Evolutionary conservation across 1,284 basidiomycete genomes (phyloP).

Genomic region (Mycosarcoma mackinlayi): DNA sequence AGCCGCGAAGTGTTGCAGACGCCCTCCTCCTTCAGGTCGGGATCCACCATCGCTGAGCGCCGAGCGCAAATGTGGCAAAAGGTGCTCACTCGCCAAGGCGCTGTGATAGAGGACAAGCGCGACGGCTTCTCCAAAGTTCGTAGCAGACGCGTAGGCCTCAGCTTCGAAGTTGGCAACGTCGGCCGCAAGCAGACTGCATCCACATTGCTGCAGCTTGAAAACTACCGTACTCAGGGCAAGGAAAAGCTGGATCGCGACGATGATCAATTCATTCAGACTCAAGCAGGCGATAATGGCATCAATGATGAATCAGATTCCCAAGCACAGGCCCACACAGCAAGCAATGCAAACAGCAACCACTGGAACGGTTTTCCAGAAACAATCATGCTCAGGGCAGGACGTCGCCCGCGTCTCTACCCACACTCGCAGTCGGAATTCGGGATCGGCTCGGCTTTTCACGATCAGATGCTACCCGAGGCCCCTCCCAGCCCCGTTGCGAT

Average conservation of each 20-base stretch:
- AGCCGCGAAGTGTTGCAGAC: neutral
- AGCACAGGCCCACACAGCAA: neutral
- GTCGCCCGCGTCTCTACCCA: slow-evolving; percentile 13
- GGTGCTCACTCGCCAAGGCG: slow-evolving; percentile 32
- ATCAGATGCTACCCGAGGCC: slow-evolving; percentile 43
- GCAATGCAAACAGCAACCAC: neutral
- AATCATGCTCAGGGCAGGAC: slow-evolving; percentile 35
- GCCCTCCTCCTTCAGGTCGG: slow-evolving; percentile 1
- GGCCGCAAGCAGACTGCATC: slow-evolving; percentile 20
- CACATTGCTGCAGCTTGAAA: slow-evolving; percentile 27
- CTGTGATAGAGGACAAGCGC: slow-evolving; percentile 24
- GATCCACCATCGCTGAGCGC: slow-evolving; percentile 55
- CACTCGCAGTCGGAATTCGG: slow-evolving; percentile 43
- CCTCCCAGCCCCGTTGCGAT: slow-evolving; percentile 64
- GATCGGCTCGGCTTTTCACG: slow-evolving; percentile 42
- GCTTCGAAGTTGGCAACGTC: slow-evolving; percentile 34
- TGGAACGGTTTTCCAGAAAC: slow-evolving; percentile 13
- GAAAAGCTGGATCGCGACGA: neutral
- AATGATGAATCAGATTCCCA: neutral
- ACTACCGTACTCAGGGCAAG: slow-evolving; percentile 7
- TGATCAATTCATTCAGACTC: neutral
- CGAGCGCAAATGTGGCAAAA: slow-evolving; percentile 48
- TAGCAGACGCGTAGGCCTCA: slow-evolving; percentile 40
- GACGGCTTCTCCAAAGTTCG: slow-evolving; percentile 32
- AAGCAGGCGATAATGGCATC: neutral